Conservation (phyloP, 495 filamentous ascomycete genomes). For the Trichoderma erinaceum region DNA sequence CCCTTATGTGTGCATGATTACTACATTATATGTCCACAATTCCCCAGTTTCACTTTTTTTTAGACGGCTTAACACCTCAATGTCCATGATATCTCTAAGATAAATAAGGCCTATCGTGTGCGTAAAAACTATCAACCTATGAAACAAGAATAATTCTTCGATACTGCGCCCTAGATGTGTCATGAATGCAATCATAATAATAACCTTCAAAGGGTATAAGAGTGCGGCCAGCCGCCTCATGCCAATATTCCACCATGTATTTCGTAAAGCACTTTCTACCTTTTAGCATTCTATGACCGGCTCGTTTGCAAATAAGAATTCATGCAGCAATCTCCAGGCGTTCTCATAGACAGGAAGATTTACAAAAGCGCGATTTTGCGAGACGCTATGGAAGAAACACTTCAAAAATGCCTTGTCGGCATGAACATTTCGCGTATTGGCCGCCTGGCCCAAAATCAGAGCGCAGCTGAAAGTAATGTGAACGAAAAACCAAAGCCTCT, state of each 20-base stretch:
- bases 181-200: background rate
- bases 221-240: background rate
- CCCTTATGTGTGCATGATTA: too few relatives aligned
- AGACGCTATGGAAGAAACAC: background rate
- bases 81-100: too few relatives aligned
- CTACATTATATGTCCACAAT: too few relatives aligned
- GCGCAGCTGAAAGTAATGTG: background rate
- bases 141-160: too few relatives aligned
- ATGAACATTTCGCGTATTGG: background rate
- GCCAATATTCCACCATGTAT: background rate
- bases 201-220: background rate
- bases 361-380: background rate
- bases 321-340: background rate
- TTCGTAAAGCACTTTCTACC: background rate
- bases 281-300: background rate
- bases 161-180: background rate
- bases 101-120: too few relatives aligned
- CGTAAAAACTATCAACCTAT: too few relatives aligned
- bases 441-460: background rate
- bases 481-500: constrained; percentile 2
- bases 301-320: background rate
- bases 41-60: too few relatives aligned
- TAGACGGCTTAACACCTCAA: too few relatives aligned
- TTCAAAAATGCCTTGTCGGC: background rate
- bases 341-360: constrained; percentile 1